Conservation (phyloP, 1,139 yeast species). For the Blastobotrys apis region DNA sequence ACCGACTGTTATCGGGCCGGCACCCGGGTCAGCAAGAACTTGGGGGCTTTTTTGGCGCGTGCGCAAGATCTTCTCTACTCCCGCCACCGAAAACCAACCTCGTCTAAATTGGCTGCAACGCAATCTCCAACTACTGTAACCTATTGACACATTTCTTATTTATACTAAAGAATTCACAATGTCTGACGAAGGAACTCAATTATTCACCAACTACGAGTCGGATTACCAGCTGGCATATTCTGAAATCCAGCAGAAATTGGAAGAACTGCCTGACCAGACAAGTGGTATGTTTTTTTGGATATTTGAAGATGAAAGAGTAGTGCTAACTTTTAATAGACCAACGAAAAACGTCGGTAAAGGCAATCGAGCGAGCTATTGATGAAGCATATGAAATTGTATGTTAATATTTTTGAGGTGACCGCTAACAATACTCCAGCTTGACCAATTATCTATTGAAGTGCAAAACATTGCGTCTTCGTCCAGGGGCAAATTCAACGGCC, state of each 20-base stretch:
- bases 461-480: conserved; percentile 72
- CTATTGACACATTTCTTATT: too few relatives aligned
- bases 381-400: conserved; percentile 66
- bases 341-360: conserved; percentile 34
- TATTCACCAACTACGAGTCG: conserved; percentile 64
- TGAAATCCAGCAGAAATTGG: conserved; percentile 64
- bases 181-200: conserved; percentile 36
- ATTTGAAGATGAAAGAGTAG: not conserved
- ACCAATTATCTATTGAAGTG: conserved; percentile 76
- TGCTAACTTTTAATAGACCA: conserved; percentile 19
- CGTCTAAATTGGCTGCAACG: too few relatives aligned
- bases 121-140: too few relatives aligned
- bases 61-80: too few relatives aligned
- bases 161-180: not conserved
- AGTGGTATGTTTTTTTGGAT: conserved; percentile 35
- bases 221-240: conserved; percentile 69
- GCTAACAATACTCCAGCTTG: conserved; percentile 38
- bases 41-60: too few relatives aligned
- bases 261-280: conserved; percentile 51
- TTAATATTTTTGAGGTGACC: not conserved
- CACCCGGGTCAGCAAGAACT: too few relatives aligned
- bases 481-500: conserved; percentile 64
- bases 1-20: too few relatives aligned
- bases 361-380: conserved; percentile 65
- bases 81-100: too few relatives aligned